Conservation (phyloP, 805 yeast genomes). For the Ogataea glucozyma region DNA sequence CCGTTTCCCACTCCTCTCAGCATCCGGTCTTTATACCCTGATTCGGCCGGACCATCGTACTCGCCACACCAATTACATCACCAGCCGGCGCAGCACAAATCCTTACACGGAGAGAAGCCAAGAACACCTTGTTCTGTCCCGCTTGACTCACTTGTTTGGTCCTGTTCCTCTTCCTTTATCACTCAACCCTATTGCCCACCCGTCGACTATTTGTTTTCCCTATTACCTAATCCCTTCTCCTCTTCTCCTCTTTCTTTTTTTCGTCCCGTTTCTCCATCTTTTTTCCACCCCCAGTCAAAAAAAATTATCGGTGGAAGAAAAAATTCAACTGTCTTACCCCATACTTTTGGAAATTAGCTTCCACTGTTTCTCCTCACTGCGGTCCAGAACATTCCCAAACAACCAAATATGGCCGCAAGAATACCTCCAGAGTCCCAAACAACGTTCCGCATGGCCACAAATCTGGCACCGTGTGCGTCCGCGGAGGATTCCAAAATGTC, state of each 20-base stretch:
- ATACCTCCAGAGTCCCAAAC: constrained; percentile 32
- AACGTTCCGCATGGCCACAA: constrained; percentile 34
- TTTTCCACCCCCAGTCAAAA: constrained; percentile 8
- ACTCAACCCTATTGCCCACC: too few relatives aligned
- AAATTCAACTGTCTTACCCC: constrained; percentile 9
- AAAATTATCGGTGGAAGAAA: constrained; percentile 7
- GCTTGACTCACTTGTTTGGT: too few relatives aligned
- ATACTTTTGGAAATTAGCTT: constrained; percentile 3
- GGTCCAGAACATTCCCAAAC: too few relatives aligned
- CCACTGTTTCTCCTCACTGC: not conserved
- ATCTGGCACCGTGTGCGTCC: constrained; percentile 6
- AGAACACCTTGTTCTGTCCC: too few relatives aligned
- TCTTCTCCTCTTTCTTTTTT: constrained; percentile 6
- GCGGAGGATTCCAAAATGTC: not conserved
- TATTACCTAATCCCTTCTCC: constrained; percentile 1
- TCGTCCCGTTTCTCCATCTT: constrained; percentile 6
- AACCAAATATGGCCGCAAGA: constrained; percentile 23
- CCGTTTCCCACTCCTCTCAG: too few relatives aligned
- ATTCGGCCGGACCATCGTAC: too few relatives aligned
- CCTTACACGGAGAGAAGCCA: too few relatives aligned
- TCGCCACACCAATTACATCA: too few relatives aligned
- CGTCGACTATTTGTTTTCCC: too few relatives aligned
- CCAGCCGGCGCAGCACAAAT: too few relatives aligned
- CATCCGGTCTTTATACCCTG: too few relatives aligned
- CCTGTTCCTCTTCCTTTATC: too few relatives aligned